Percentiles rank a stretch among this genome's conserved stretches.
Conservation (phyloP, 2,329 filamentous ascomycete genomes). For the Septoria linicola region DNA sequence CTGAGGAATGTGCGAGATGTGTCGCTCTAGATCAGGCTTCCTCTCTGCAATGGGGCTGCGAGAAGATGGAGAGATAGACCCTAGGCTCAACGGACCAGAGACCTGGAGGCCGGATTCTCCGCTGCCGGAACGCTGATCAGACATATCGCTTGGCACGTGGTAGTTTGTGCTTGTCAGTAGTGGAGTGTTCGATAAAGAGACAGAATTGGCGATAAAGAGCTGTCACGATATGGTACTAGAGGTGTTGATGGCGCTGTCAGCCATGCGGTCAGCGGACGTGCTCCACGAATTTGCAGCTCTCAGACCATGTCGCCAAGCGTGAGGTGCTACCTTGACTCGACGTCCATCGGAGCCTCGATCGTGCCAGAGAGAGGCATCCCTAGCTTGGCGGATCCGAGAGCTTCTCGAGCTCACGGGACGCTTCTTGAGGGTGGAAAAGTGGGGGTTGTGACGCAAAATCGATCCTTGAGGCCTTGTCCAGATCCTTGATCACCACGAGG, state of each 20-base stretch:
- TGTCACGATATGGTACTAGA: background rate
- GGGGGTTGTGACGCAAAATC: slow-evolving; percentile 3
- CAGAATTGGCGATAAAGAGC: background rate
- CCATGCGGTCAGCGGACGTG: slow-evolving; percentile 13
- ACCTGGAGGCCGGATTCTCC: slow-evolving; percentile 12
- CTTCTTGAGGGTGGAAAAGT: background rate
- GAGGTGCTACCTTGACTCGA: slow-evolving; percentile 10
- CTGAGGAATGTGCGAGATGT: slow-evolving; percentile 20
- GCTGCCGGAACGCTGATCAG: background rate
- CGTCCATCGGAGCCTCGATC: slow-evolving; percentile 5
- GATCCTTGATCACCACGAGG: background rate
- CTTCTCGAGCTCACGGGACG: slow-evolving; percentile 3
- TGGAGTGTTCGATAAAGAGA: background rate
- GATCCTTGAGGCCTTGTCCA: background rate
- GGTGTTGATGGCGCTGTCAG: slow-evolving; percentile 1
- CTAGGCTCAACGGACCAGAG: slow-evolving; percentile 7
- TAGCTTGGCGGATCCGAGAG: background rate
- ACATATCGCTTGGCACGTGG: background rate
- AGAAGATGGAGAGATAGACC: background rate
- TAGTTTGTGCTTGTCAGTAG: background rate
- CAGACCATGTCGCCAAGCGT: slow-evolving; percentile 8
- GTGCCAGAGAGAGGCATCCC: background rate
- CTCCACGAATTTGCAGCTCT: background rate
- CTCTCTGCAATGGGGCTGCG: slow-evolving; percentile 4
- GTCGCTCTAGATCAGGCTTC: slow-evolving; percentile 16